Evolutionary conservation across 495 filamentous ascomycete species (phyloP), one percentile per base, ranked within the genome.

Genomic region (Entonaema liquescens): DNA sequence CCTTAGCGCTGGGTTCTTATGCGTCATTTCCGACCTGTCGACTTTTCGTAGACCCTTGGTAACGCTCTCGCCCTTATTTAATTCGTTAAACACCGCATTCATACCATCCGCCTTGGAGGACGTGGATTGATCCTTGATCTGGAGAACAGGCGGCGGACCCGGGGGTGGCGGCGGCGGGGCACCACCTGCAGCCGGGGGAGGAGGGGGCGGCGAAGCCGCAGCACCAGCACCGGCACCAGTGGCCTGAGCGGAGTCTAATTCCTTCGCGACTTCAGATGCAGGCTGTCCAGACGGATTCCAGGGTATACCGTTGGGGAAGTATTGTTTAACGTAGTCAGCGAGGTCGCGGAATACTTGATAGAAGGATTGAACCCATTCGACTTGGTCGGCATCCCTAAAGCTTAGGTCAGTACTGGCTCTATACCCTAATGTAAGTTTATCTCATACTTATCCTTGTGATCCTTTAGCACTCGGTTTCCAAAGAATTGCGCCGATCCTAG

Each of bases 1-100:
- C 38, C 95, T 90, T 25, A 99, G 84, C 21, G 88, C 87, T n/a
- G 96, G 95, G 81, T 99, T 99, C 83, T 98, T 98, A 83, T 99
- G 95, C 52, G 95, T 98, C 94, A 97, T 97, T 75, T 97, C 81
- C 21, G 90, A 93, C 74, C 89, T 92, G 80, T 97, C 93, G 28
- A 99, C 95, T 83, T 97, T 99, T 59, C 91, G 89, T 15, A 99
- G 86, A 38, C 92, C 89, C 60, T 90, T 88, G 13, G 95, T 99
- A 67, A 99, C 92, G 23, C 84, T 81, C 67, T 92, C 89, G 59
- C 95, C 95, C 72, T 92, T 89, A 79, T 97, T 98, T 67, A 99
- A 85, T 67, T 97, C 89, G 60, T 88, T 89, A 78, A 99, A 98
- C 0, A 99, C 93, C 47, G 93, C 91, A 42, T 87, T 85, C 81